Evolutionary conservation across 148 eudicot genomes (phyloP).

Genomic region (Simmondsia chinensis): DNA sequence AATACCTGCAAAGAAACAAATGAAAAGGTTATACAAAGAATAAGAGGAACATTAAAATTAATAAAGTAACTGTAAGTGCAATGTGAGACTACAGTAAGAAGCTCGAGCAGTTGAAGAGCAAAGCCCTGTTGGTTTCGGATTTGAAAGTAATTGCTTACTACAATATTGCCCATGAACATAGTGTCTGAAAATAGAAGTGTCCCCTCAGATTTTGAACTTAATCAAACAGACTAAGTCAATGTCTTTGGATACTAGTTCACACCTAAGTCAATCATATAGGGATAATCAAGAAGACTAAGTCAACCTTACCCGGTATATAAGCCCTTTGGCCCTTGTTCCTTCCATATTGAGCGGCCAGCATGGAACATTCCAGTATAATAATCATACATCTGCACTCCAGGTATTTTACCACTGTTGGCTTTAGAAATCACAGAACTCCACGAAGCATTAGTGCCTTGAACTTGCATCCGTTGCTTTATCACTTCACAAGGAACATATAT

Average conservation of each 20-base stretch:
- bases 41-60: neutral
- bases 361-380: constrained; percentile 88
- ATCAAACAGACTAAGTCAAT: no score
- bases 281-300: neutral
- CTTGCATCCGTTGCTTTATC: constrained; percentile 95
- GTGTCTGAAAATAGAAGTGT: no score
- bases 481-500: constrained; percentile 96
- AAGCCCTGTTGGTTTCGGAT: no score
- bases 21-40: neutral
- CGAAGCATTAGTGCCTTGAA: constrained; percentile 72
- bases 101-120: neutral
- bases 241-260: no score
- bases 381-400: constrained; percentile 56
- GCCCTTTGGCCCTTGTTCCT: constrained; percentile 79
- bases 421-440: constrained; percentile 61
- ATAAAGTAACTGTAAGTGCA: neutral
- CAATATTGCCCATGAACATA: no score
- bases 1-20: constrained; percentile 45
- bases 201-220: no score
- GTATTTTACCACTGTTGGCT: constrained; percentile 31
- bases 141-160: no score
- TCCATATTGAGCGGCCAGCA: constrained; percentile 91
- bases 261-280: neutral
- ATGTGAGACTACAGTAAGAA: neutral
- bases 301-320: constrained; percentile 73